phyloP scores from a whole-genome alignment of 225 moss, liverwort and hornwort species.

The Polytrichum formosum region DNA sequence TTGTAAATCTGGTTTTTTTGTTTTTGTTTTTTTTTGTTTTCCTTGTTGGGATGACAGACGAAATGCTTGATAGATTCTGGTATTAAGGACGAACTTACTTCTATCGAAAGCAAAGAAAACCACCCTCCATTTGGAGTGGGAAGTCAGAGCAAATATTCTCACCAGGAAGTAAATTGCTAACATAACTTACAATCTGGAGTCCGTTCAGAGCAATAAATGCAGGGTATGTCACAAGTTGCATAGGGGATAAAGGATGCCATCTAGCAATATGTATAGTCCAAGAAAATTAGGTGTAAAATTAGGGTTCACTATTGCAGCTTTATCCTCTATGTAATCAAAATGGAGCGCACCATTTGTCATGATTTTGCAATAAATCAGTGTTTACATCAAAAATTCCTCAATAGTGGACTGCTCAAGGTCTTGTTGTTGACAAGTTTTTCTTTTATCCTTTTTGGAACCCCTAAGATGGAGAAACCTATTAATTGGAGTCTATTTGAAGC shows the following conservation, averaged over 20 bases:
- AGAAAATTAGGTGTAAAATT: too few relatives aligned
- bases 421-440: too few relatives aligned
- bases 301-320: too few relatives aligned
- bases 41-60: constrained; percentile 12
- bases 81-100: constrained; percentile 6
- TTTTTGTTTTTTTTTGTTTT: not conserved
- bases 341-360: too few relatives aligned
- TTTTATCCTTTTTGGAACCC: constrained; percentile 2
- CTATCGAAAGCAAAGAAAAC: constrained; percentile 11
- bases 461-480: constrained; percentile 20
- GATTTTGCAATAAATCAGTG: too few relatives aligned
- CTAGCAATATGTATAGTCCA: too few relatives aligned
- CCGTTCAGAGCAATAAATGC: not conserved
- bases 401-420: too few relatives aligned
- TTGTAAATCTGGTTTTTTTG: not conserved
- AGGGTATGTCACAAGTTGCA: not conserved
- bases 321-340: too few relatives aligned
- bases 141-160: constrained; percentile 2
- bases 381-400: too few relatives aligned
- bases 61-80: constrained; percentile 3
- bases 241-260: not conserved
- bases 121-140: constrained; percentile 3
- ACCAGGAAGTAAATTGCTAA: constrained; percentile 13
- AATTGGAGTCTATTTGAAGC: not conserved
- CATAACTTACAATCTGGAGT: constrained; percentile 1